Base-by-base conservation (phyloP, 805 yeast genomes). In the Ogataea nonfermentans region DNA sequence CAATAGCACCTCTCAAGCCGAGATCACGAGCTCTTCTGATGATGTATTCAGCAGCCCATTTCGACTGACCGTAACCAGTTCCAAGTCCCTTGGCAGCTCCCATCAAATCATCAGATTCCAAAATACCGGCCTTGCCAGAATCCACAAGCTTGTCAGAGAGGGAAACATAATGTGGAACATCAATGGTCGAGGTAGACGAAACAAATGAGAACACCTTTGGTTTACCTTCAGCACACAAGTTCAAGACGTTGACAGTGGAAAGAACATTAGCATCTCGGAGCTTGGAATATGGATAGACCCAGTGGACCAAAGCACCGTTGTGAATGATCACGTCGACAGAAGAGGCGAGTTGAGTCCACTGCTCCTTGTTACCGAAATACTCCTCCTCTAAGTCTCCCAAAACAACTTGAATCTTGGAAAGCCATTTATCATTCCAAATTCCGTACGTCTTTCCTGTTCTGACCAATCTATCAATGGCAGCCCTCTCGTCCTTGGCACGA, bases 231-330 rank as follows among this genome's bases (percentile, higher is more conserved):
- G 79, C 75, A 53, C 93, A 81, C 53, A 90, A 64, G 57, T 79
- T 79, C 76, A 93, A 68, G 8, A 89, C 87, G 55, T 90, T 85
- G 43, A 91, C 65, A 0, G 98, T 84, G 30, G 95, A 80, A 43
- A 90, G 67, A 23, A 95, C 99, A 57, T 93, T 93, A 24, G 98
- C 93, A 50, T 87, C 96, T 53, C 98, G 78, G 55, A 93, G 70
- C 49, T 85, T 86, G 33, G 83, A 67, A 65, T 93, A 93, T 19
- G 99, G 98, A 62, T 85, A 93, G 2, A 90, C 96, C 99, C 99
- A 93, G 63, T 93, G 99, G 26, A 93, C 99, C 46, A 90, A 71
- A 12, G 99, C 99, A 69, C 98, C 99, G 53, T 93, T 93, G 63
- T 93, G 99, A 46, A 93, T 77, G 37, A 93, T 80, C 3, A 82